phyloP scores from a whole-genome alignment of 2,329 filamentous ascomycete species.

The Thelonectria rubi region DNA sequence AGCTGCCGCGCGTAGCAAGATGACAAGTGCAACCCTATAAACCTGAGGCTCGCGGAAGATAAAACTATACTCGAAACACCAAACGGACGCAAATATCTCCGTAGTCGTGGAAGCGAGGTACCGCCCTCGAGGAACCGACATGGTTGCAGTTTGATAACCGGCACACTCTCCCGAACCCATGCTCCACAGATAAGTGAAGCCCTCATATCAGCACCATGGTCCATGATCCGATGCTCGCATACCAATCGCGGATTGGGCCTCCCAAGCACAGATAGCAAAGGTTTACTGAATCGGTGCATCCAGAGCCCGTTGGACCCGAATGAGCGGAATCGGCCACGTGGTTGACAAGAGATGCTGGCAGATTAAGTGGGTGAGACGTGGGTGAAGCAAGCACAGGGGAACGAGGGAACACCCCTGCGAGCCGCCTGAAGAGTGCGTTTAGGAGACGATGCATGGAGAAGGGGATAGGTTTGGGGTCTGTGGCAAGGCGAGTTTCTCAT shows the following conservation, averaged over 20 bases:
- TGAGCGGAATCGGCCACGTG: not conserved
- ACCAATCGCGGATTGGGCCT: not conserved
- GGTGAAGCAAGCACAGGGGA: not conserved
- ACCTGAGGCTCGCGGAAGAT: not conserved
- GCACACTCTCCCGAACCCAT: not conserved
- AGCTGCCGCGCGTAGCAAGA: not conserved
- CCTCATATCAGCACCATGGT: not conserved
- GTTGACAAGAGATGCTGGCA: not conserved
- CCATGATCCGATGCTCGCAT: not conserved
- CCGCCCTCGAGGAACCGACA: not conserved
- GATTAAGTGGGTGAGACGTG: not conserved
- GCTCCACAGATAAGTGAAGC: not conserved
- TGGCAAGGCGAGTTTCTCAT: too few relatives aligned
- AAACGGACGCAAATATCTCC: not conserved
- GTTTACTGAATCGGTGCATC: not conserved
- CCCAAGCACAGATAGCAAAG: not conserved
- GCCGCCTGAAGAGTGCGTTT: not conserved
- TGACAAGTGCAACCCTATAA: not conserved
- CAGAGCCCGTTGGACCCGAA: not conserved
- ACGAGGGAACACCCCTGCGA: not conserved
- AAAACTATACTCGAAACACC: not conserved
- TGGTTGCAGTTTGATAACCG: not conserved
- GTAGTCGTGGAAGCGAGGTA: not conserved
- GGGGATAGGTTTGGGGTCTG: not conserved
- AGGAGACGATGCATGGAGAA: not conserved